Evolutionary conservation across 306 rosid species (phyloP).

Genomic region (Vigna angularis): DNA sequence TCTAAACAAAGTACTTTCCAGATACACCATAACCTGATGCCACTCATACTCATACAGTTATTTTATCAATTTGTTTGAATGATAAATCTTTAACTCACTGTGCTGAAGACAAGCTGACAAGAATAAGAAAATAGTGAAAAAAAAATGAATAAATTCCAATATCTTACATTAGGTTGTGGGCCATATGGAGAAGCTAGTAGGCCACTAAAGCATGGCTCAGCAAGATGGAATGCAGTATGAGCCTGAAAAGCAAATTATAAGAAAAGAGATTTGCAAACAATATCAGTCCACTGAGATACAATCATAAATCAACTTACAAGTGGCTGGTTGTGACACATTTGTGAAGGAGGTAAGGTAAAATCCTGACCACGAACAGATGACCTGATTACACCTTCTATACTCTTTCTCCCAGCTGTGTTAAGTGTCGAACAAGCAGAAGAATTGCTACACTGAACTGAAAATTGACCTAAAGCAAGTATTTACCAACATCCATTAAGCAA

Average conservation of each 20-base stretch:
- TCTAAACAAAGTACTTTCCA: neutral
- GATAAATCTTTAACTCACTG: neutral
- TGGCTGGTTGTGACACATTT: conserved; percentile 51
- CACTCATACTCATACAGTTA: neutral
- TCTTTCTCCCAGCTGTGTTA: conserved; percentile 44
- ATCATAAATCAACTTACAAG: conserved; percentile 58
- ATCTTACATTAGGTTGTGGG: conserved; percentile 56
- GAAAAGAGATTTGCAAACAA: conserved; percentile 36
- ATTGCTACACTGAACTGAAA: conserved; percentile 41
- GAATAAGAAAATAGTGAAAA: conserved; percentile 9
- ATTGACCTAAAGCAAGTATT: conserved; percentile 22
- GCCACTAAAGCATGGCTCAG: conserved; percentile 55
- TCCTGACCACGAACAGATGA: conserved; percentile 50
- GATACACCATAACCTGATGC: neutral
- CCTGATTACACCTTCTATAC: conserved; percentile 42
- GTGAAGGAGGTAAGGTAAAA: conserved; percentile 51
- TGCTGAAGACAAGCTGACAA: conserved; percentile 11
- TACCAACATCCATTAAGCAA: conserved; percentile 16
- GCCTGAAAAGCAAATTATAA: conserved; percentile 55
- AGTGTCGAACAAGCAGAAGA: conserved; percentile 49
- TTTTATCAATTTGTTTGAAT: neutral
- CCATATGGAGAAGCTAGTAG: conserved; percentile 59
- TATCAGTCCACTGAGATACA: conserved; percentile 30
- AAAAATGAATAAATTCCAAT: neutral
- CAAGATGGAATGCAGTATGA: conserved; percentile 54